Evolutionary conservation across 2,329 filamentous ascomycete genomes (phyloP).

Genomic region (Aspergillus eucalypticola): DNA sequence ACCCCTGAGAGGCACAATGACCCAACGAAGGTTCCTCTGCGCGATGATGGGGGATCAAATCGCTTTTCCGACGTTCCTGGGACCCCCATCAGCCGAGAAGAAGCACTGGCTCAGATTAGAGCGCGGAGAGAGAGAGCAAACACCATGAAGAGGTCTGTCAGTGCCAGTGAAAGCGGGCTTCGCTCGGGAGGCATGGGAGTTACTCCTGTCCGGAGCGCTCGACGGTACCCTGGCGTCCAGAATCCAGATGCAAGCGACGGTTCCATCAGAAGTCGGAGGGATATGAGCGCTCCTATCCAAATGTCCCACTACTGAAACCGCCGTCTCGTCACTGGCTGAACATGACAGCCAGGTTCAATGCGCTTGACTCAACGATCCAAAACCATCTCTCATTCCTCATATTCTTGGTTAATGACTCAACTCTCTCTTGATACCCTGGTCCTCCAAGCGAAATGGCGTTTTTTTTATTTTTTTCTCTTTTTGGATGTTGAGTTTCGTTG

Average conservation of each 20-base stretch:
- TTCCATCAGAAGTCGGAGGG: constrained; percentile 34
- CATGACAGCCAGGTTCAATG: constrained; percentile 7
- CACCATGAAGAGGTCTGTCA: constrained; percentile 44
- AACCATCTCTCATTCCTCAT: constrained; percentile 10
- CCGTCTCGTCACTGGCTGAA: constrained; percentile 1
- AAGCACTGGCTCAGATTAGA: constrained; percentile 51
- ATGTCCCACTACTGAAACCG: constrained; percentile 30
- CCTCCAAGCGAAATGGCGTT: constrained; percentile 23
- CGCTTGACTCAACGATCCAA: constrained; percentile 9
- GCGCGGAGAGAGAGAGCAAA: constrained; percentile 50
- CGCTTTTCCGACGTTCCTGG: constrained; percentile 36
- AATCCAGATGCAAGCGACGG: constrained; percentile 30
- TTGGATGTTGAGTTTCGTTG: background rate
- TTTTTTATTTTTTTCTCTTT: constrained; percentile 10
- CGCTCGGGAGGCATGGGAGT: constrained; percentile 27
- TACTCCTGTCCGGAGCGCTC: constrained; percentile 29
- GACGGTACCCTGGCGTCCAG: constrained; percentile 37
- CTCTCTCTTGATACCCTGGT: constrained; percentile 32
- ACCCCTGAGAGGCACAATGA: constrained; percentile 16
- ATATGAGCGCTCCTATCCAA: constrained; percentile 41
- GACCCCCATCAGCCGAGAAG: constrained; percentile 50
- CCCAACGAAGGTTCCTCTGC: constrained; percentile 36
- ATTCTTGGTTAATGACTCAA: constrained; percentile 13
- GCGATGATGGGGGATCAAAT: constrained; percentile 28
- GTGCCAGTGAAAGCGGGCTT: constrained; percentile 38